phyloP scores from a whole-genome alignment of 2,329 filamentous ascomycete species.

The Aspergillus novoparasiticus region DNA sequence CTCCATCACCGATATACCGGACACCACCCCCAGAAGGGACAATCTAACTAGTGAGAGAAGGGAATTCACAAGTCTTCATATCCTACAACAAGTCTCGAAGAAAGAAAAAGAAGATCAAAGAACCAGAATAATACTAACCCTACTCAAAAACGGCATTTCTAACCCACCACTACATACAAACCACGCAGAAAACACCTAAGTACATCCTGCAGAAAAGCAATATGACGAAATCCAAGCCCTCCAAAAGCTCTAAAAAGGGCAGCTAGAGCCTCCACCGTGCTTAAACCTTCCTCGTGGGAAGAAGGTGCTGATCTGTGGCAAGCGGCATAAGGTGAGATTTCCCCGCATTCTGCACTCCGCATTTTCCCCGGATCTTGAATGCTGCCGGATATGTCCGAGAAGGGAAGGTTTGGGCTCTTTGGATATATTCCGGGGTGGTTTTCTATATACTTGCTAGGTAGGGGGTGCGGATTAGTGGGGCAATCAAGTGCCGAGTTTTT shows the following conservation, averaged over 20 bases:
- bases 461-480: too few species aligned
- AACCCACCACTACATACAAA: not conserved
- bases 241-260: not conserved
- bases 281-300: not conserved
- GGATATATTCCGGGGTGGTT: not conserved
- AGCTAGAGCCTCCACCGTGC: not conserved
- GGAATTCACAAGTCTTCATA: too few species aligned
- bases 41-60: too few species aligned
- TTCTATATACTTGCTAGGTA: not conserved
- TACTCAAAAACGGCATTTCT: not conserved
- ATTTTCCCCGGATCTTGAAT: not conserved
- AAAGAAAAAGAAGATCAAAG: too few species aligned
- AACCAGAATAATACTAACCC: too few species aligned
- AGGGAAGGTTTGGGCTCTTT: not conserved
- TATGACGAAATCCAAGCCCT: not conserved
- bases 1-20: too few species aligned
- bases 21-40: too few species aligned
- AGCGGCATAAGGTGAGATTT: not conserved
- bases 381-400: not conserved
- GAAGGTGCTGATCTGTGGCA: not conserved
- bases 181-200: not conserved
- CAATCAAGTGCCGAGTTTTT: not conserved
- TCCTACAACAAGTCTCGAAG: too few species aligned
- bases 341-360: constrained; percentile 5
- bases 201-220: not conserved